Conservation (phyloP, 768 basidiomycete species). For the Saitozyma podzolica region DNA sequence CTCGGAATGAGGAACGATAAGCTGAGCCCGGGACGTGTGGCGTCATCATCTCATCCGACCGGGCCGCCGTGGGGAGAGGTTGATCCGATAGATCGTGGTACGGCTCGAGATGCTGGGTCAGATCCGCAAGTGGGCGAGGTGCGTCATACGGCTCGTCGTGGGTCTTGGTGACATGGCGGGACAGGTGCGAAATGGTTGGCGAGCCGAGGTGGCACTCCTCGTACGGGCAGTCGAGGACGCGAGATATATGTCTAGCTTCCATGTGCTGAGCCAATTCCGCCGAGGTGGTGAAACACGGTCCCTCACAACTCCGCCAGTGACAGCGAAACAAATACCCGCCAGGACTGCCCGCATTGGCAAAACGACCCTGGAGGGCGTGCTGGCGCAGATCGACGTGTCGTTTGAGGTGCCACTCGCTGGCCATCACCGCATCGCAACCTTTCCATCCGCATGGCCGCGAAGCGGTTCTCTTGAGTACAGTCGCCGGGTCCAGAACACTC, state of each 20-base stretch:
- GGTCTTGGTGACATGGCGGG: conserved; percentile 28
- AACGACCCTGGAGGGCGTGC: conserved; percentile 25
- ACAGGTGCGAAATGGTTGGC: conserved; percentile 25
- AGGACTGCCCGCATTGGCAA: conserved; percentile 12
- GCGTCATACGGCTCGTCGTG: conserved; percentile 24
- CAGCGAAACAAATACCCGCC: conserved; percentile 2
- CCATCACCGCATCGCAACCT: conserved; percentile 36
- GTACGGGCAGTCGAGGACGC: conserved; percentile 25
- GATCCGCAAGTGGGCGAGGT: conserved; percentile 17
- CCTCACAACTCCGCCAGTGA: conserved; percentile 4
- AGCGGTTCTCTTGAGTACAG: conserved; percentile 12
- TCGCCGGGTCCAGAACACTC: conserved; percentile 15
- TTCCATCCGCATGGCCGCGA: conserved; percentile 32
- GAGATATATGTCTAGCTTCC: conserved; percentile 29
- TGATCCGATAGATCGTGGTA: background rate
- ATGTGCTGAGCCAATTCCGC: conserved; percentile 26
- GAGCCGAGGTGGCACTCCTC: conserved; percentile 22
- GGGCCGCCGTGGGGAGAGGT: conserved; percentile 15
- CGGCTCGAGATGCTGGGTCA: conserved; percentile 6
- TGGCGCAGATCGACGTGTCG: conserved; percentile 21
- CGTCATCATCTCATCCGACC: conserved; percentile 29
- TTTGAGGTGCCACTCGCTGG: conserved; percentile 22
- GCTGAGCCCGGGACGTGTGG: conserved; percentile 17
- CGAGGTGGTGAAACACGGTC: conserved; percentile 24
- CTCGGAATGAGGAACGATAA: conserved; percentile 14